These are phyloP conservation scores for Euclidium syriacum DNA, from an alignment of 345 rosid genomes.

Conservation along the genomic window DNA sequence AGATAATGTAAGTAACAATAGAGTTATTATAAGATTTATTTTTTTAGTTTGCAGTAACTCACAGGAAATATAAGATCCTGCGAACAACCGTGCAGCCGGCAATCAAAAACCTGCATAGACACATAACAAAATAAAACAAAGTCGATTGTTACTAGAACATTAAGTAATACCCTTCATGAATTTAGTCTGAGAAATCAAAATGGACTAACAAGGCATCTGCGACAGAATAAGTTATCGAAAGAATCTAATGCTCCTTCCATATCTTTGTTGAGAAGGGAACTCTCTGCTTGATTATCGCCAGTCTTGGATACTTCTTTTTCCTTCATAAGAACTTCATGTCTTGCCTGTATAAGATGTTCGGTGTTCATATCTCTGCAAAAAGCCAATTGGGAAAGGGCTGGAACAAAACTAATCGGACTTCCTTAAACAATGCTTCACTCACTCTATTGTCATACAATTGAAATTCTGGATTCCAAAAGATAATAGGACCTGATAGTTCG, in stretches of 20 bases:
- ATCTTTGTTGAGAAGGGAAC: constrained; percentile 71
- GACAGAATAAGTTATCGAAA: constrained; percentile 94
- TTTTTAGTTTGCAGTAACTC: constrained; percentile 33
- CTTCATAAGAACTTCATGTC: constrained; percentile 67
- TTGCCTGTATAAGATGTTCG: constrained; percentile 99
- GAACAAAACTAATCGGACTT: constrained; percentile 55
- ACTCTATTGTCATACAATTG: constrained; percentile 7
- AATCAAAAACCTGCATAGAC: constrained; percentile 82
- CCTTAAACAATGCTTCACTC: constrained; percentile 2
- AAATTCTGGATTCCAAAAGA: constrained; percentile 14
- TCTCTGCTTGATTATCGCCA: constrained; percentile 48
- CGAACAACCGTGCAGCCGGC: constrained; percentile 98
- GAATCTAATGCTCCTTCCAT: constrained; percentile 98
- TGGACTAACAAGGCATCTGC: constrained; percentile 87
- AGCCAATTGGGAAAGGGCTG: constrained; percentile 80
- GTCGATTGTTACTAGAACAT: neutral
- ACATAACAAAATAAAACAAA: constrained; percentile 6
- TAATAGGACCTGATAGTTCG: neutral
- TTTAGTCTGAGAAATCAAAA: neutral
- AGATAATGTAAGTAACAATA: constrained; percentile 6
- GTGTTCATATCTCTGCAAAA: constrained; percentile 96
- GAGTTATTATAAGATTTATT: neutral
- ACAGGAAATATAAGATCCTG: constrained; percentile 99
- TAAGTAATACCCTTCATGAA: neutral
- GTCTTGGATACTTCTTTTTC: constrained; percentile 54